A percentile compares a stretch with the other conserved stretches of the same genome.
These are phyloP conservation scores for Aspergillus quadrilineatus DNA, from an alignment of 2,329 filamentous ascomycete genomes.

Conservation along the genomic window DNA sequence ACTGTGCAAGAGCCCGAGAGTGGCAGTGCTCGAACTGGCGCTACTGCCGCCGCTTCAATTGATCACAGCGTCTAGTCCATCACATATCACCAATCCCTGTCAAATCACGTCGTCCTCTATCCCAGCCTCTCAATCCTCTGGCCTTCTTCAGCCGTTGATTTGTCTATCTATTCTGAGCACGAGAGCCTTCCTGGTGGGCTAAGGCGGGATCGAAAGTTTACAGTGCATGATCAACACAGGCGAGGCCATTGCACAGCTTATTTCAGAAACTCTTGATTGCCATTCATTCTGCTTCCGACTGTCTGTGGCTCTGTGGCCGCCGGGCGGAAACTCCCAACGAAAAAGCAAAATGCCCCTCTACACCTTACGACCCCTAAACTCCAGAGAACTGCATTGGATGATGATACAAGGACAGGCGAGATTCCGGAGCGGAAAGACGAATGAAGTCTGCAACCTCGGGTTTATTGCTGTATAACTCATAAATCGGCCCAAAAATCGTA, in stretches of 20 bases:
- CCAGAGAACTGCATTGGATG: background rate
- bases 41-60: slow-evolving; percentile 13
- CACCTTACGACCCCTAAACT: background rate
- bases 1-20: background rate
- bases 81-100: slow-evolving; percentile 6
- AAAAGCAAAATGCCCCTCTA: slow-evolving; percentile 5
- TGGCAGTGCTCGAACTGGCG: slow-evolving; percentile 10
- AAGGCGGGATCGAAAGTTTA: slow-evolving; percentile 25
- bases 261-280: slow-evolving; percentile 2
- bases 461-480: slow-evolving; percentile 26
- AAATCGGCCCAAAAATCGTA: slow-evolving; percentile 22
- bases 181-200: slow-evolving; percentile 10
- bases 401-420: slow-evolving; percentile 3
- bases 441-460: slow-evolving; percentile 13
- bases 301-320: background rate
- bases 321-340: background rate
- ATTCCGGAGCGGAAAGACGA: background rate
- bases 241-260: slow-evolving; percentile 13
- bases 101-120: slow-evolving; percentile 9
- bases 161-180: slow-evolving; percentile 8
- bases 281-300: slow-evolving; percentile 1
- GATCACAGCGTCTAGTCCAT: slow-evolving; percentile 11
- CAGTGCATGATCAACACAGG: slow-evolving; percentile 23
- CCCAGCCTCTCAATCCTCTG: slow-evolving; percentile 5
- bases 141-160: slow-evolving; percentile 13